phyloP scores from a whole-genome alignment of 1,284 basidiomycete species.

The Cystobasidium slooffiae region DNA sequence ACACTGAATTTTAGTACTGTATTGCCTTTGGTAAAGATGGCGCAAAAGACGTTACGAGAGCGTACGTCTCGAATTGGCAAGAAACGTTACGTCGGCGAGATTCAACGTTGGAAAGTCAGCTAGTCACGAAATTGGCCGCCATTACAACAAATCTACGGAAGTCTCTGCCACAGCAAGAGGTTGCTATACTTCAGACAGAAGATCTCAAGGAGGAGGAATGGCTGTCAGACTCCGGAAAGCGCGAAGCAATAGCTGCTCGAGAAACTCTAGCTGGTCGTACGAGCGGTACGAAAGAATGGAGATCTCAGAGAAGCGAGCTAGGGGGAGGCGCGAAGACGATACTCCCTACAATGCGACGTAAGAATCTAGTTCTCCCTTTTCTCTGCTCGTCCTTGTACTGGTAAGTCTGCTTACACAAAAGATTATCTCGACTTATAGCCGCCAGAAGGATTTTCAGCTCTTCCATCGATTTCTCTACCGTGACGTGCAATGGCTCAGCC shows the following conservation, averaged over 20 bases:
- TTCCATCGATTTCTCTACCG: background rate
- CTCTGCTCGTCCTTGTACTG: background rate
- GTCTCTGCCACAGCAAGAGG: background rate
- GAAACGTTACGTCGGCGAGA: slow-evolving; percentile 17
- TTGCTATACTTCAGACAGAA: background rate
- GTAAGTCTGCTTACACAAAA: too few relatives aligned
- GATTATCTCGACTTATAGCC: too few relatives aligned
- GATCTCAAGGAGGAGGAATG: slow-evolving; percentile 25
- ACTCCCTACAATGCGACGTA: background rate
- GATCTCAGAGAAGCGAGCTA: slow-evolving; percentile 8
- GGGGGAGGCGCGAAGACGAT: background rate
- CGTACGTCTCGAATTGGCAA: slow-evolving; percentile 58
- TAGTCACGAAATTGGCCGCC: background rate
- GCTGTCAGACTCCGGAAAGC: slow-evolving; percentile 9
- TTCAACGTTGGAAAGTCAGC: background rate
- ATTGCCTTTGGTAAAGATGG: slow-evolving; percentile 59
- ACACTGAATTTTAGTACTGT: slow-evolving; percentile 53
- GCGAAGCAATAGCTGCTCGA: slow-evolving; percentile 7
- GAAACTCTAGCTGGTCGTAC: slow-evolving; percentile 19
- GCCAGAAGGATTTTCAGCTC: too few relatives aligned
- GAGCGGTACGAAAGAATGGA: slow-evolving; percentile 41
- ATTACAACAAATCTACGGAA: background rate
- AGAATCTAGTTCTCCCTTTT: background rate
- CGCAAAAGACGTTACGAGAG: slow-evolving; percentile 59
- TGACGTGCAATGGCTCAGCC: slow-evolving; percentile 11